A percentile compares a stretch with the other conserved stretches of the same genome.
These are phyloP conservation scores for Petrea volubilis DNA, from an alignment of 257 asterid genomes.

Conservation along the genomic window DNA sequence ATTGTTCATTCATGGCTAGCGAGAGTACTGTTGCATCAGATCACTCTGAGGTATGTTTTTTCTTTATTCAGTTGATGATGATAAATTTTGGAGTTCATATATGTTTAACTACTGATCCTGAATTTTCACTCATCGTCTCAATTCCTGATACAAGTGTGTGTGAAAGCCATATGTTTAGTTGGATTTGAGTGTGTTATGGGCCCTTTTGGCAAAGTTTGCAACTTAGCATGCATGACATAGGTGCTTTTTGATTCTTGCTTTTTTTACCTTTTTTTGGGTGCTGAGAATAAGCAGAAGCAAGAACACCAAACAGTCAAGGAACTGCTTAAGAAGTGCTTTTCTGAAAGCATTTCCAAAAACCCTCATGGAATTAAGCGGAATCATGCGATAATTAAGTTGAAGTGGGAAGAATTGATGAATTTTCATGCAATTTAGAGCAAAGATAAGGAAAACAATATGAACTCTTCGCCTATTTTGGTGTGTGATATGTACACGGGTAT, in stretches of 20 bases:
- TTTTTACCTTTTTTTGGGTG: too few relatives aligned
- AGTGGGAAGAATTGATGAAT: neutral
- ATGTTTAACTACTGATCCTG: neutral
- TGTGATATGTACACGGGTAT: neutral
- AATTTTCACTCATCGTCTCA: neutral
- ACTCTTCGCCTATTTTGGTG: too few relatives aligned
- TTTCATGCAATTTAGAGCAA: neutral
- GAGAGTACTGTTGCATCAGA: constrained; percentile 60
- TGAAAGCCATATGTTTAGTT: neutral
- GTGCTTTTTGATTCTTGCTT: too few relatives aligned
- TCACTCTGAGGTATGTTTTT: constrained; percentile 51
- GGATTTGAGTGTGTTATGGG: neutral
- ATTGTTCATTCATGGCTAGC: constrained; percentile 57
- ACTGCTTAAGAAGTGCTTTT: too few relatives aligned
- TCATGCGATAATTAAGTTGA: neutral
- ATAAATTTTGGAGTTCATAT: neutral
- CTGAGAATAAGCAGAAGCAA: too few relatives aligned
- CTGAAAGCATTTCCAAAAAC: neutral
- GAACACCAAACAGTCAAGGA: too few relatives aligned
- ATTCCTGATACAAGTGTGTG: constrained; percentile 2
- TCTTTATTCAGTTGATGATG: neutral
- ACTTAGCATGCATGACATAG: neutral
- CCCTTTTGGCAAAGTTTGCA: neutral
- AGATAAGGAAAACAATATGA: too few relatives aligned
- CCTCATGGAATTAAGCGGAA: too few relatives aligned